Percentiles rank a stretch among this genome's conserved stretches.
Conservation (phyloP, 768 basidiomycete species). For the Trametes cingulata region DNA sequence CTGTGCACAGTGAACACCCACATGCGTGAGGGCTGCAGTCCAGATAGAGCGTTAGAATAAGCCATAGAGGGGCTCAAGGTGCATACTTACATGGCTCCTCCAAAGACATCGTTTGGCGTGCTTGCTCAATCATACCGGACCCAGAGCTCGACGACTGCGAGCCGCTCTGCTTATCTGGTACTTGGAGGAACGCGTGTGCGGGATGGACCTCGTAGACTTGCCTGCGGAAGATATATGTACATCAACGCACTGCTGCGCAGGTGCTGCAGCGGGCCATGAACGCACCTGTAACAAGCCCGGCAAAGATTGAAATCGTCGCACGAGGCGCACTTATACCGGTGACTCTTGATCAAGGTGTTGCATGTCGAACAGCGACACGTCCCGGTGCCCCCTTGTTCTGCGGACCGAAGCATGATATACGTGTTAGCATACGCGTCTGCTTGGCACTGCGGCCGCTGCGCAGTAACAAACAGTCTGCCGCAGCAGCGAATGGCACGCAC, state of each 20-base stretch:
- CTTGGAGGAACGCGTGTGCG: constrained; percentile 78
- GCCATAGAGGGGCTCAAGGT: neutral
- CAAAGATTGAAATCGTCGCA: constrained; percentile 83
- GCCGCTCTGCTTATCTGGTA: constrained; percentile 62
- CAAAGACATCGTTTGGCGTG: constrained; percentile 41
- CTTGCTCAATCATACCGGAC: constrained; percentile 4
- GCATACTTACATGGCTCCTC: constrained; percentile 58
- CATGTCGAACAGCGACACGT: constrained; percentile 83
- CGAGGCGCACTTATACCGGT: constrained; percentile 83
- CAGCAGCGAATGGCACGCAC: constrained; percentile 45
- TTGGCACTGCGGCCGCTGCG: constrained; percentile 4
- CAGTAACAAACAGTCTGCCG: neutral
- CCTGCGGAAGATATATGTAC: constrained; percentile 40
- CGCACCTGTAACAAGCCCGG: constrained; percentile 77
- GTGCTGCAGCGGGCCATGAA: neutral
- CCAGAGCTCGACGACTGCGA: constrained; percentile 30
- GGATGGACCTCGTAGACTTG: constrained; percentile 93
- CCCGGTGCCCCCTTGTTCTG: constrained; percentile 71
- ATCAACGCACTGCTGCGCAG: neutral
- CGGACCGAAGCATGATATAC: constrained; percentile 22
- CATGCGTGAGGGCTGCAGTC: constrained; percentile 67
- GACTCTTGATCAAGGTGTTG: constrained; percentile 53
- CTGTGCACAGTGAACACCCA: constrained; percentile 86
- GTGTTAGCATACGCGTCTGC: constrained; percentile 5
- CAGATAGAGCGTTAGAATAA: neutral